phyloP scores from a whole-genome alignment of 106 monocot genomes.

The Dendrobium nobile region DNA sequence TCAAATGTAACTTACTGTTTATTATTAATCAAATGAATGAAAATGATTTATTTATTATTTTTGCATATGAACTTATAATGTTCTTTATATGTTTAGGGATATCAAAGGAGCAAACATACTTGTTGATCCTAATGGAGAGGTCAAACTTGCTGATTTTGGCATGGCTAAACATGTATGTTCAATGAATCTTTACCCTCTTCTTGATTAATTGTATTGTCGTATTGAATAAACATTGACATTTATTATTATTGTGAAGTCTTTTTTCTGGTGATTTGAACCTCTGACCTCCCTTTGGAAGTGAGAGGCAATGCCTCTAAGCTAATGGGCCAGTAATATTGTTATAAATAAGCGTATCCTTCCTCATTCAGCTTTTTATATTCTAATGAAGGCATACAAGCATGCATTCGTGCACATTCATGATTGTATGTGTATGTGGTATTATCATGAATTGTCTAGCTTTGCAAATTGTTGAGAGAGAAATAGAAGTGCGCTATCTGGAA shows the following conservation, averaged over 20 bases:
- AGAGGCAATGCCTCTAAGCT: background rate
- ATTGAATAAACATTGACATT: background rate
- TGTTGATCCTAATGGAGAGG: conserved; percentile 81
- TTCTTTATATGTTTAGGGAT: conserved; percentile 47
- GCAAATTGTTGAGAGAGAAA: background rate
- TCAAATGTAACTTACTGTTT: background rate
- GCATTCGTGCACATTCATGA: background rate
- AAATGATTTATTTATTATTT: background rate
- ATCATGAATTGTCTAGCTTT: background rate
- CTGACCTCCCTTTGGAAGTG: background rate
- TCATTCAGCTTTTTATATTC: background rate
- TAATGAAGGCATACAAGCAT: background rate
- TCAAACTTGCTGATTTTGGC: conserved; percentile 99
- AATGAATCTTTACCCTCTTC: background rate
- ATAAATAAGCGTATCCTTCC: background rate
- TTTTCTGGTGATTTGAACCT: conserved; percentile 1
- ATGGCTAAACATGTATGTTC: conserved; percentile 97
- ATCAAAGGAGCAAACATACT: conserved; percentile 99
- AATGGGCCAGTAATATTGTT: background rate
- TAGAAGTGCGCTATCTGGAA: background rate
- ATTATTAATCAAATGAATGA: no score
- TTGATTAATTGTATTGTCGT: background rate
- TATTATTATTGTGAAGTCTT: background rate
- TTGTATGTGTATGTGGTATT: background rate
- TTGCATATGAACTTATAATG: conserved; percentile 5